Conservation (phyloP, 345 rosid species). For the Rubroshorea leprosula region DNA sequence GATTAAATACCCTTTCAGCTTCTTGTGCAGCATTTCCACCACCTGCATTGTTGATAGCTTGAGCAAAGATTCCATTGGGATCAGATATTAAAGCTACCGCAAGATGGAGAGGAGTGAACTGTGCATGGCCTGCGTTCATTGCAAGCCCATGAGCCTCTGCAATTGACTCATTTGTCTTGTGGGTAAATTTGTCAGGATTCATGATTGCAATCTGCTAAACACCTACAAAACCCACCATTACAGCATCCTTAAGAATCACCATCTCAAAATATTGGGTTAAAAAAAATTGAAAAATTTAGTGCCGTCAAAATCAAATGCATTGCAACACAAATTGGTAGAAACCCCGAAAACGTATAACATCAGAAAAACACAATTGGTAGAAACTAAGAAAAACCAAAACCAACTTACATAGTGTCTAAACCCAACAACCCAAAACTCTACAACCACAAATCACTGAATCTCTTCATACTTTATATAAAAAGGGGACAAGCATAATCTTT, state of each 20-base stretch:
- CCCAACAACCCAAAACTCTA: too few species aligned
- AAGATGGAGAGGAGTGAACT: constrained; percentile 78
- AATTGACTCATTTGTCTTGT: constrained; percentile 79
- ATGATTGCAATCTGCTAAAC: constrained; percentile 8
- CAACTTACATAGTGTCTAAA: too few species aligned
- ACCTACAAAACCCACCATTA: background rate
- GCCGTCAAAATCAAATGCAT: too few species aligned
- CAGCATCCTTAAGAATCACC: background rate
- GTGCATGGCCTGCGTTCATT: constrained; percentile 60
- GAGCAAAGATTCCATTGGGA: constrained; percentile 61
- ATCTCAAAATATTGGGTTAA: background rate
- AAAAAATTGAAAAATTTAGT: too few species aligned
- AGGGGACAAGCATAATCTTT: too few species aligned
- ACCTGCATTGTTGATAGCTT: constrained; percentile 48
- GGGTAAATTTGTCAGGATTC: constrained; percentile 90
- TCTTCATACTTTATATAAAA: too few species aligned
- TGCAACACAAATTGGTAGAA: too few species aligned
- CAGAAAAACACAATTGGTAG: too few species aligned
- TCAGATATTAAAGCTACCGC: constrained; percentile 67
- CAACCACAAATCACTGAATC: too few species aligned
- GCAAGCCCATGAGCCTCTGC: constrained; percentile 68
- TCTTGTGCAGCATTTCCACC: constrained; percentile 57
- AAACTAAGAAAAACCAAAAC: too few species aligned
- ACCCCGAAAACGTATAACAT: too few species aligned
- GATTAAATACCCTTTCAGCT: constrained; percentile 60